Evolutionary conservation across 495 filamentous ascomycete species (phyloP).

Genomic region (Aspergillus campestris): DNA sequence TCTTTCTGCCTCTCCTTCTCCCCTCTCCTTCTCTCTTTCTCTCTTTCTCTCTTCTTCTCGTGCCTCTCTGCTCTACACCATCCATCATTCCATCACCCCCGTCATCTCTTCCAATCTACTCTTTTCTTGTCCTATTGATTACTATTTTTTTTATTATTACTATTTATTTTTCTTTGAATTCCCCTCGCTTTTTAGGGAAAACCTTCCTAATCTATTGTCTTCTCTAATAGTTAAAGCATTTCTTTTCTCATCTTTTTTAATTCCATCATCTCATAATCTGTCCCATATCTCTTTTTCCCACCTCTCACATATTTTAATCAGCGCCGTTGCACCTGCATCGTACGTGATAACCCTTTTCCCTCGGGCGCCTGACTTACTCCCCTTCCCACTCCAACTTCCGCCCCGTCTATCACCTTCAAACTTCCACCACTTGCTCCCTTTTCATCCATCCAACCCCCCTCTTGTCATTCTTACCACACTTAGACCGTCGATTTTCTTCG

Average conservation of each 20-base stretch:
- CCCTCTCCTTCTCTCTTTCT: background rate
- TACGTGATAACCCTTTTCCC: constrained; percentile 34
- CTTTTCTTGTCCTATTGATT: constrained; percentile 5
- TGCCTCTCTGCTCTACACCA: constrained; percentile 14
- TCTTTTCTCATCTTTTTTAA: background rate
- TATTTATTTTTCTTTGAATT: constrained; percentile 14
- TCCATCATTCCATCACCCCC: constrained; percentile 18
- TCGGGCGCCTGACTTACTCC: constrained; percentile 33
- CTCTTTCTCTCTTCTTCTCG: constrained; percentile 6
- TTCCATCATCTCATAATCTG: background rate
- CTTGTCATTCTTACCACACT: too few species aligned
- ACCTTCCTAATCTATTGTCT: background rate
- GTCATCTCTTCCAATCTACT: constrained; percentile 8
- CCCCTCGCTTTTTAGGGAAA: constrained; percentile 2
- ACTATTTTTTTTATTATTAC: constrained; percentile 4
- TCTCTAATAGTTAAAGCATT: constrained; percentile 2
- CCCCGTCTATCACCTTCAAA: constrained; percentile 12
- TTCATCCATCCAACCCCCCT: background rate
- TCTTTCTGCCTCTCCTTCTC: background rate
- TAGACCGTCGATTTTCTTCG: too few species aligned
- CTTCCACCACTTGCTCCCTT: constrained; percentile 14
- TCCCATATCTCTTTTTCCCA: constrained; percentile 3
- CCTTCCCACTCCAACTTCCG: constrained; percentile 34
- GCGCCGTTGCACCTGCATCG: constrained; percentile 25
- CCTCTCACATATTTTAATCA: constrained; percentile 12